Evolutionary conservation across 2,329 filamentous ascomycete genomes (phyloP), one percentile per base, ranked within the genome.

Genomic region (Talaromyces amestolkiae): DNA sequence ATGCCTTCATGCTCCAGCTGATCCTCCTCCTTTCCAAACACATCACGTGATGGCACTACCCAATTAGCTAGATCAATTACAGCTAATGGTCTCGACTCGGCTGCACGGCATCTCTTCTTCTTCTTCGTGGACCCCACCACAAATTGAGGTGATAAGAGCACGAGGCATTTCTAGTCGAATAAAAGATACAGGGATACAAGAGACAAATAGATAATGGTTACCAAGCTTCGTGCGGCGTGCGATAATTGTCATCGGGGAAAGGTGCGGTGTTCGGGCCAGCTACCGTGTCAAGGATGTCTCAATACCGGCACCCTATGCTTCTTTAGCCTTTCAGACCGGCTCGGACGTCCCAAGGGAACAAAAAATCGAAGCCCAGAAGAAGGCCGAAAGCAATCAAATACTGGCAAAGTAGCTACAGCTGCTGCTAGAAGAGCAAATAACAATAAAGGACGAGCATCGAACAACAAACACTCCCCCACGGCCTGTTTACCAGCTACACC

Each of bases 241-340:
- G 64, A 65, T 65, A 56, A 53, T 37, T 65, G 63, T 22, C 63
- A 65, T 27, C 58, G 58, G 27, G 51, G 43, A 27, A 65, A 65
- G 37, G 58, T 65, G 7, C 58, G 69, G 54, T 71, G 70, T 60
- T 70, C 68, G 1, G 70, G 70, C 7, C 67, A 69, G 19, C 37
- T 61, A 7, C 70, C 70, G 5, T 72, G 70, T 63, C 68, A 66
- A 43, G 60, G 60, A 5, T 66, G 64, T 17, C 35, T 58, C n/a
- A 66, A 63, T 15, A n/a, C 61, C n/a, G 51, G 60, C 15, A 37
- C 49, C 3, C 39, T 27, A 22, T 66, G 64, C 45, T 63, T 58
- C 22, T 66, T 63, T 22, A 66, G 64, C 31, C 33, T 59, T 27
- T 66, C 64, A 15, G 54, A 63, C 24, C 64, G 60, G 15, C 53